Evolutionary conservation across 2,329 filamentous ascomycete species (phyloP), one percentile per base, ranked within the genome.

Genomic region (Fusarium cicatricum): DNA sequence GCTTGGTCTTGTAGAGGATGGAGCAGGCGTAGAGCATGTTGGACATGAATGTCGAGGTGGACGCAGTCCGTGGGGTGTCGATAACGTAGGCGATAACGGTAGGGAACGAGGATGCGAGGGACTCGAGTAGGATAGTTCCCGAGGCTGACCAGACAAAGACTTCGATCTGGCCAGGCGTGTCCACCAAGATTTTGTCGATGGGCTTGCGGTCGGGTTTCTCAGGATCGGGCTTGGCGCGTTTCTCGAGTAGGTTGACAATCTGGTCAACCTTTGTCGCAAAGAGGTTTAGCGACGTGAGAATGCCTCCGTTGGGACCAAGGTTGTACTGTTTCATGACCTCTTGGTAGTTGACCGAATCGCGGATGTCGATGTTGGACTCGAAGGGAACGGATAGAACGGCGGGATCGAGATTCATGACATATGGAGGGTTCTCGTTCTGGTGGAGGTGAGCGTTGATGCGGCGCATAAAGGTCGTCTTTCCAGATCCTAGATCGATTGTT

Each of bases 401-500:
- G 1, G 95, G 95, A 72, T 99, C 95, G 60, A 99, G 89, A 76
- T 99, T 99, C 72, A 99, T 87, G 55, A 98, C 92, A 75, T 99
- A 99, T 5, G 96, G 95, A 1, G 92, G 88, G 15, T 88, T 85
- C 54, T 89, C 86, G 70, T 93, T 85, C 5, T 84, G 84, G 72
- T 98, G 94, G 4, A 99, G 87, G 73, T 99, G 85, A 1, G 94
- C 90, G 75, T 97, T 97, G 70, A 99, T 95, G 70, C 95, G 88
- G 74, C 98, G 94, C 94, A 99, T 98, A 73, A 99, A 99, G 0
- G 96, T 99, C n/a, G 95, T 99, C 81, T 99, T 99, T 70, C 95
- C 95, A 14, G 92, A 96, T 68, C 95, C 89, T 90, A 65, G 41
- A 44, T 16, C 1, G 14, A 1, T 4, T 5, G 16, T 43, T 32